These are phyloP conservation scores for Saccharomyces hybrid DNA, from an alignment of 1,139 yeast species.

Conservation along the genomic window DNA sequence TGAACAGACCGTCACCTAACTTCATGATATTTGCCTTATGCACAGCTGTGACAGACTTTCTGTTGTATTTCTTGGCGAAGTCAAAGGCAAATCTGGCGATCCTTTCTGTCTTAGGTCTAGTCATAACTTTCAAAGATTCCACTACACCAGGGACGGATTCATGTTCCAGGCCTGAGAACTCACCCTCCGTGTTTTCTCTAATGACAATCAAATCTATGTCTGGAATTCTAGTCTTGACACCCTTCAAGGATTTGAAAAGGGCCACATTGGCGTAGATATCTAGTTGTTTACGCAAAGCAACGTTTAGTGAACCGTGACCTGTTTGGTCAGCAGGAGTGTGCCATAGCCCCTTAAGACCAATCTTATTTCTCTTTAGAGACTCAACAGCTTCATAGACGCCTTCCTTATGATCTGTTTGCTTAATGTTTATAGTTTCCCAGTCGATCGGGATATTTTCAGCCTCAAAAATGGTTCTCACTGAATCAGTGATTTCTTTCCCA, in stretches of 20 bases:
- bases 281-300: slow-evolving; percentile 91
- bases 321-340: slow-evolving; percentile 76
- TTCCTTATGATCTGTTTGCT: slow-evolving; percentile 61
- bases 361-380: slow-evolving; percentile 91
- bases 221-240: slow-evolving; percentile 81
- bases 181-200: slow-evolving; percentile 98
- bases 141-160: slow-evolving; percentile 97
- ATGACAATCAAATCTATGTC: slow-evolving; percentile 90
- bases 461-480: slow-evolving; percentile 84
- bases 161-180: slow-evolving; percentile 97
- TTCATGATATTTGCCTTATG: slow-evolving; percentile 99
- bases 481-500: slow-evolving; percentile 92
- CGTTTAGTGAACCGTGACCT: slow-evolving; percentile 80
- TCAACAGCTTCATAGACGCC: slow-evolving; percentile 82
- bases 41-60: slow-evolving; percentile 90
- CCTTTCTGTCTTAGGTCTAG: slow-evolving; percentile 92
- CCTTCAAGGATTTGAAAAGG: slow-evolving; percentile 87
- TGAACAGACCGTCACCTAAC: slow-evolving; percentile 95
- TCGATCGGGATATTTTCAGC: slow-evolving; percentile 81
- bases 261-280: slow-evolving; percentile 94
- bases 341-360: slow-evolving; percentile 93
- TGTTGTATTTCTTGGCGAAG: slow-evolving; percentile 85
- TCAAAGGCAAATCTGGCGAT: slow-evolving; percentile 96
- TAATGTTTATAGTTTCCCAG: slow-evolving; percentile 86
- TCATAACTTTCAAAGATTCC: slow-evolving; percentile 91